Conservation (phyloP, 345 rosid genomes). For the Heritiera fomes region DNA sequence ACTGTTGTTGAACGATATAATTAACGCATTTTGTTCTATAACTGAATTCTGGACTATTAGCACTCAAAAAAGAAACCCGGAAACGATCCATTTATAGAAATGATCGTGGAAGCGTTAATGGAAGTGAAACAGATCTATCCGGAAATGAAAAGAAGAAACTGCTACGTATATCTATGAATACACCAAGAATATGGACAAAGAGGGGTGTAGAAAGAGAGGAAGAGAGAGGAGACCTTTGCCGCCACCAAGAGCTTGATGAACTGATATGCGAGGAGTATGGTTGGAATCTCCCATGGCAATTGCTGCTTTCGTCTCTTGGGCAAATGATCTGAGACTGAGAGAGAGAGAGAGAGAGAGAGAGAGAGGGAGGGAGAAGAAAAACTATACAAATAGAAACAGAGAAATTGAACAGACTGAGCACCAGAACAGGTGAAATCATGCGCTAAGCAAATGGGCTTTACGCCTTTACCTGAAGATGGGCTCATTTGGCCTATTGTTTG, state of each 20-base stretch:
- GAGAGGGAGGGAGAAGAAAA: not conserved
- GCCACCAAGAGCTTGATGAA: slow-evolving; percentile 76
- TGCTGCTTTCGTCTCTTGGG: slow-evolving; percentile 18
- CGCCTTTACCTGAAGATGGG: not conserved
- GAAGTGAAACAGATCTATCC: slow-evolving; percentile 20
- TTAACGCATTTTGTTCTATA: not conserved
- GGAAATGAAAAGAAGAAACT: slow-evolving; percentile 14
- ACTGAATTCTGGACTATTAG: not conserved
- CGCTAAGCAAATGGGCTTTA: slow-evolving; percentile 8
- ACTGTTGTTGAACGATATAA: not conserved
- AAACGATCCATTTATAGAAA: not conserved
- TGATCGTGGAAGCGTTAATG: not conserved
- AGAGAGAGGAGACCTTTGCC: slow-evolving; percentile 52
- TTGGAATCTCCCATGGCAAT: slow-evolving; percentile 55
- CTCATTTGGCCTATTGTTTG: not conserved
- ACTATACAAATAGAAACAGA: not conserved
- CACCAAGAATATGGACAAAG: not conserved
- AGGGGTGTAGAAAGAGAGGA: not conserved
- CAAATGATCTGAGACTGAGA: slow-evolving; percentile 14
- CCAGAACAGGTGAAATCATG: not conserved
- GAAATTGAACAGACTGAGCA: not conserved
- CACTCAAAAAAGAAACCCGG: not conserved
- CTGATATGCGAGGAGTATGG: slow-evolving; percentile 50
- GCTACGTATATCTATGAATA: not conserved
- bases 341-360: slow-evolving; percentile 1